Conservation (phyloP, 139 green algal species). For the Chlamydomonas eustigma region DNA sequence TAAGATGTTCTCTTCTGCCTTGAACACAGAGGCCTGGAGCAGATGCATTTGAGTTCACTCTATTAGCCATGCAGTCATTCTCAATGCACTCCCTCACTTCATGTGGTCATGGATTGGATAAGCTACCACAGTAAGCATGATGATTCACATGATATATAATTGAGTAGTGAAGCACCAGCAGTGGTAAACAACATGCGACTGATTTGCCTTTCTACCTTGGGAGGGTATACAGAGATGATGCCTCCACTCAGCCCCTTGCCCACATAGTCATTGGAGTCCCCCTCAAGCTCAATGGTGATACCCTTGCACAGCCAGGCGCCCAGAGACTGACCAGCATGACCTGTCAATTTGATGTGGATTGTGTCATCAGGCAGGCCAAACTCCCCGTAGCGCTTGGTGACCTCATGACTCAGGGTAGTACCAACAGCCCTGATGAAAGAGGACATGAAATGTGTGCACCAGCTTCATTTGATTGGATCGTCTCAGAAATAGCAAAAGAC, state of each 20-base stretch:
- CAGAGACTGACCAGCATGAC: constrained; percentile 85
- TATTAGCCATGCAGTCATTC: too few species aligned
- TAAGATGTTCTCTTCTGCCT: constrained; percentile 84
- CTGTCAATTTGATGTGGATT: constrained; percentile 84
- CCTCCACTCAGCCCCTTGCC: constrained; percentile 86
- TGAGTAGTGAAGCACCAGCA: too few species aligned
- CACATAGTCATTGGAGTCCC: constrained; percentile 95
- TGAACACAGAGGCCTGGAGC: constrained; percentile 52
- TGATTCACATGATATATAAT: too few species aligned
- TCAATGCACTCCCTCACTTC: neutral
- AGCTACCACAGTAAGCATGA: too few species aligned
- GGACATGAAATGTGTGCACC: too few species aligned
- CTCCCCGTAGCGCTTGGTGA: constrained; percentile 76
- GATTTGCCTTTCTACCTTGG: constrained; percentile 13
- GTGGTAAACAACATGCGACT: too few species aligned
- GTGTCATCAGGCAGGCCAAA: constrained; percentile 79
- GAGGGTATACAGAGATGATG: constrained; percentile 75
- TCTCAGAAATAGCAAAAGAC: too few species aligned
- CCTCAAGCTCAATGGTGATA: constrained; percentile 85
- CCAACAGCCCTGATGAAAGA: constrained; percentile 79
- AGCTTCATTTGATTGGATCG: too few species aligned
- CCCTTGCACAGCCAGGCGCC: constrained; percentile 77
- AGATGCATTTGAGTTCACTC: too few species aligned
- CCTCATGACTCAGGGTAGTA: constrained; percentile 85
- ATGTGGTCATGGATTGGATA: too few species aligned